Conservation (phyloP, 805 yeast genomes). For the Yamadazyma sp. region DNA sequence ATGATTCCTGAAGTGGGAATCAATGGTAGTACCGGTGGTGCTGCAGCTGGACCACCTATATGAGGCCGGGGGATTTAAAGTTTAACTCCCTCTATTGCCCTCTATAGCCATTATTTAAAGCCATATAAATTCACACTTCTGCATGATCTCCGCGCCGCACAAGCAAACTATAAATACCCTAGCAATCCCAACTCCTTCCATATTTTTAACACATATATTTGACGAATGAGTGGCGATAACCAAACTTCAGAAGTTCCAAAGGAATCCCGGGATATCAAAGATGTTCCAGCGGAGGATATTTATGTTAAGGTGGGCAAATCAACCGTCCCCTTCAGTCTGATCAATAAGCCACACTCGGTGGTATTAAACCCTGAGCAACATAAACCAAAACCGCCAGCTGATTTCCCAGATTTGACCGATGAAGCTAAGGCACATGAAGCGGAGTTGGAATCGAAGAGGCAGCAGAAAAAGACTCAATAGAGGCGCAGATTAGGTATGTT, state of each 20-base stretch:
- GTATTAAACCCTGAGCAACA: slow-evolving; percentile 22
- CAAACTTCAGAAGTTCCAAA: slow-evolving; percentile 1
- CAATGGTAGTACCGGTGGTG: slow-evolving; percentile 42
- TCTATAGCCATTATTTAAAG: not conserved
- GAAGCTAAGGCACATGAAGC: slow-evolving; percentile 32
- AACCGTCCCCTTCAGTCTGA: slow-evolving; percentile 34
- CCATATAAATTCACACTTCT: not conserved
- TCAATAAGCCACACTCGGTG: slow-evolving; percentile 42
- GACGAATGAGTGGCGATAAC: slow-evolving; percentile 4
- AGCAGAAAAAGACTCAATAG: too few relatives aligned
- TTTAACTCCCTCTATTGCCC: not conserved
- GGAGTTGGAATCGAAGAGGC: too few relatives aligned
- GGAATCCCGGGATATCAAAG: slow-evolving; percentile 3
- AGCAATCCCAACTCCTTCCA: too few relatives aligned
- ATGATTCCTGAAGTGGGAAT: slow-evolving; percentile 49
- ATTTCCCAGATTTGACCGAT: slow-evolving; percentile 34
- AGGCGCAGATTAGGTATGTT: too few relatives aligned
- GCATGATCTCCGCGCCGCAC: slow-evolving; percentile 8
- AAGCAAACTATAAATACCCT: slow-evolving; percentile 1
- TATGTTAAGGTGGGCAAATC: slow-evolving; percentile 36
- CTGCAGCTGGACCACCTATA: slow-evolving; percentile 1
- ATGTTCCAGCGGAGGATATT: slow-evolving; percentile 10
- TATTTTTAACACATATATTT: too few relatives aligned
- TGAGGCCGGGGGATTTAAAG: not conserved
- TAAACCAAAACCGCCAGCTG: slow-evolving; percentile 24